Percentiles rank a stretch among this genome's conserved stretches.
Conservation (phyloP, 2,329 filamentous ascomycete genomes). For the Ciborinia camelliae region DNA sequence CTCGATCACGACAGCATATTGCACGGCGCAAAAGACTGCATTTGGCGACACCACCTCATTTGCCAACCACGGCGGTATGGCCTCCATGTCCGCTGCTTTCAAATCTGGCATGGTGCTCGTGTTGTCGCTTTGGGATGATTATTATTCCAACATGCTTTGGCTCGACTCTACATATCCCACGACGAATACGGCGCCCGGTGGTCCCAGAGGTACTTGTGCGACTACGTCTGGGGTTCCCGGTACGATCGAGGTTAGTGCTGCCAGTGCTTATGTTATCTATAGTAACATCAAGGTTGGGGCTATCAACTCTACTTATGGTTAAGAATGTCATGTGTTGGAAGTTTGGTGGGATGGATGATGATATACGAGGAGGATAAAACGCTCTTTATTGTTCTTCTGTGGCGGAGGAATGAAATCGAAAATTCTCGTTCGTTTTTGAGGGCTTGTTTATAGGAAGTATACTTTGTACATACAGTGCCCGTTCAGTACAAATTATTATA, state of each 20-base stretch:
- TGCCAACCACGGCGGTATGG: slow-evolving; percentile 52
- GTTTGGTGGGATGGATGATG: too few species aligned
- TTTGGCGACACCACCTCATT: slow-evolving; percentile 56
- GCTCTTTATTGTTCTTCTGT: background rate
- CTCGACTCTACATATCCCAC: slow-evolving; percentile 65
- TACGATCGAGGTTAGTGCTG: slow-evolving; percentile 46
- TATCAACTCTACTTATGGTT: slow-evolving; percentile 35
- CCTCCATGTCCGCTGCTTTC: slow-evolving; percentile 53
- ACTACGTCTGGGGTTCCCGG: slow-evolving; percentile 50
- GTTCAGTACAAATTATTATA: background rate
- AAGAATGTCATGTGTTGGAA: background rate
- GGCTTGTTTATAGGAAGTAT: background rate
- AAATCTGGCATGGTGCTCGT: slow-evolving; percentile 60
- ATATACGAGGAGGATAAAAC: background rate
- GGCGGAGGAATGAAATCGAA: background rate
- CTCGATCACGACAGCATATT: slow-evolving; percentile 55
- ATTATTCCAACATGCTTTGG: slow-evolving; percentile 69
- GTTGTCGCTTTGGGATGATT: slow-evolving; percentile 55
- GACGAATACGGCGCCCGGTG: slow-evolving; percentile 45
- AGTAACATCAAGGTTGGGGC: slow-evolving; percentile 38
- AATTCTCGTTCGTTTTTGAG: background rate
- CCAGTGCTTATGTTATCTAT: slow-evolving; percentile 45
- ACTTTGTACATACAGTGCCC: background rate
- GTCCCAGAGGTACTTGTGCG: slow-evolving; percentile 53
- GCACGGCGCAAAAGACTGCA: slow-evolving; percentile 51